Percentiles rank a stretch among this genome's conserved stretches.
These are phyloP conservation scores for Globisporangium spiculum DNA, from an alignment of 352 stramenopile genomes.

Conservation along the genomic window DNA sequence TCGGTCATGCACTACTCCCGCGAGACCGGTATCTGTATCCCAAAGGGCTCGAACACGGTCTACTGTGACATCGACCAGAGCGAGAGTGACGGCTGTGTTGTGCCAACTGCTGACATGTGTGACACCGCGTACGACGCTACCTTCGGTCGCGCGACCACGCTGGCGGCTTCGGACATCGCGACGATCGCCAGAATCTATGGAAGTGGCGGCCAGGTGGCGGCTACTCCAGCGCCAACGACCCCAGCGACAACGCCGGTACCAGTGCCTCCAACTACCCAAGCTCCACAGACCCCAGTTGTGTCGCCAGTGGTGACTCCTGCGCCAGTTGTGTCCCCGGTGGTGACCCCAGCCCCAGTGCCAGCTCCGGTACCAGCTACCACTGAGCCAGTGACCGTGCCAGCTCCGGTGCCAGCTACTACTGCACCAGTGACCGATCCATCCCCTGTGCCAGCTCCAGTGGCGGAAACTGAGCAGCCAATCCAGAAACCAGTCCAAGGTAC, in stretches of 20 bases:
- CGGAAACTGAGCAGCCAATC: slow-evolving; percentile 1
- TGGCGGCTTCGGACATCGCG: slow-evolving; percentile 21
- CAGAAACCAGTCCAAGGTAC: slow-evolving; percentile 7
- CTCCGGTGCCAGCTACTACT: neutral
- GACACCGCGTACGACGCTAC: slow-evolving; percentile 1
- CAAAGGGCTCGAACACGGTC: slow-evolving; percentile 20
- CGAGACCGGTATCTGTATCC: slow-evolving; percentile 40
- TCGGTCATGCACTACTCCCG: slow-evolving; percentile 51
- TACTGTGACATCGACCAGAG: slow-evolving; percentile 45
- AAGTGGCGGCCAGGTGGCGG: slow-evolving; percentile 5
- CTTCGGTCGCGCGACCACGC: slow-evolving; percentile 16
- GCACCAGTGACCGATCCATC: neutral
- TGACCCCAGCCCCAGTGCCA: neutral
- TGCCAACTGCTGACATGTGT: slow-evolving; percentile 20
- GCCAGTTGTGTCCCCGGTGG: slow-evolving; percentile 1
- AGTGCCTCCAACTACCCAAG: slow-evolving; percentile 3
- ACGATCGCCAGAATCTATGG: slow-evolving; percentile 24
- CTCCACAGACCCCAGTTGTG: neutral
- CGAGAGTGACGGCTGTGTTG: slow-evolving; percentile 20
- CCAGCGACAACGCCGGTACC: neutral
- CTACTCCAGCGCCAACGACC: neutral
- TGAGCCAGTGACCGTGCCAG: neutral
- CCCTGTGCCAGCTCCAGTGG: slow-evolving; percentile 1
- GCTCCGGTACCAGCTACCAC: neutral
- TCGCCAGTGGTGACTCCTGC: neutral